These are phyloP conservation scores for Sicyos baderoa DNA, from an alignment of 306 rosid species.

Conservation along the genomic window DNA sequence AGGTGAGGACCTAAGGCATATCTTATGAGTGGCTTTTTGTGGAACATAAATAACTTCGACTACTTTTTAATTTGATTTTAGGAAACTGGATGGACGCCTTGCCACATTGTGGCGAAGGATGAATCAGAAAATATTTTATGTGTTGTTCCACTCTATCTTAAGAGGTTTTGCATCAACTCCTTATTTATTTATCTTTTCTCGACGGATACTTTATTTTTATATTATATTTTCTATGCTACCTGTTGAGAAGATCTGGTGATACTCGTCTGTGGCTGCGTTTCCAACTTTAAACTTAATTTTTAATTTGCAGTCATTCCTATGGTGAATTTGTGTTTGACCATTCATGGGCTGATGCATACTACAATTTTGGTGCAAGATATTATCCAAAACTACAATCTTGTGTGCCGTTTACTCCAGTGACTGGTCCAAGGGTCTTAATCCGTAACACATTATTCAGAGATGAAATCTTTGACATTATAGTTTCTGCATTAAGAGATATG, in stretches of 20 bases:
- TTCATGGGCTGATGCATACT: constrained; percentile 93
- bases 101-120: constrained; percentile 66
- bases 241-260: neutral
- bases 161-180: constrained; percentile 38
- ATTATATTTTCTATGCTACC: neutral
- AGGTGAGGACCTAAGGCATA: constrained; percentile 31
- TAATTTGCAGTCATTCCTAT: constrained; percentile 65
- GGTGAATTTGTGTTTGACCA: constrained; percentile 98
- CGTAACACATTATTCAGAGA: constrained; percentile 52
- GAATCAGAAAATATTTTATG: constrained; percentile 37
- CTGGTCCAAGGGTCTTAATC: constrained; percentile 80
- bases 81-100: constrained; percentile 86
- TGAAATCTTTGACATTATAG: constrained; percentile 53
- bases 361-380: constrained; percentile 58
- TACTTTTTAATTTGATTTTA: constrained; percentile 23
- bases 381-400: constrained; percentile 86
- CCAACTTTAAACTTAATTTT: constrained; percentile 14
- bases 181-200: neutral
- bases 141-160: constrained; percentile 81
- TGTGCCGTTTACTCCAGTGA: constrained; percentile 91
- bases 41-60: neutral
- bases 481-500: constrained; percentile 63
- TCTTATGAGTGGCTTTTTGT: neutral
- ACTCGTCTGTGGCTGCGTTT: constrained; percentile 1
- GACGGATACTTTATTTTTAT: neutral